A percentile compares a stretch with the other conserved stretches of the same genome.
phyloP scores from a whole-genome alignment of 345 rosid species.

The Salix purpurea region DNA sequence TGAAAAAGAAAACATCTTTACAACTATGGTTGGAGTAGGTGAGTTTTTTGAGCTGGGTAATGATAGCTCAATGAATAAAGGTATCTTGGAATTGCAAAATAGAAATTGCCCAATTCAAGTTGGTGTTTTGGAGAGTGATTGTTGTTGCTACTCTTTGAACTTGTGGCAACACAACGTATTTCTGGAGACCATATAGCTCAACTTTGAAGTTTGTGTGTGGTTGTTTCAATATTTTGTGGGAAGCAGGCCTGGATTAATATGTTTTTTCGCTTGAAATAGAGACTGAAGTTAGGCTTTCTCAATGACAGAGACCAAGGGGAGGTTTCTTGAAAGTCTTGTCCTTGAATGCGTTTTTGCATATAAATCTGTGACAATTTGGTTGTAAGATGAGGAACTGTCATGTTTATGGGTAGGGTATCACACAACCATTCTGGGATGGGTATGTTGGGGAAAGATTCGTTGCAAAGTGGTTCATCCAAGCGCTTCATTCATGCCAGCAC shows the following conservation, averaged over 20 bases:
- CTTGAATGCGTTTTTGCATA: too few species aligned
- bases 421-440: background rate
- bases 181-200: too few species aligned
- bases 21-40: background rate
- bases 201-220: background rate
- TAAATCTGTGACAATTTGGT: too few species aligned
- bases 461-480: background rate
- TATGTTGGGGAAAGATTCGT: background rate
- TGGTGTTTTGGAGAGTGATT: background rate
- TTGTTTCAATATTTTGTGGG: too few species aligned
- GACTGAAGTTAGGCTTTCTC: background rate
- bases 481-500: background rate
- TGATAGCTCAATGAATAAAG: background rate
- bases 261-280: too few species aligned
- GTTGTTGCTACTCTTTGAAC: background rate
- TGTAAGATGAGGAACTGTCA: too few species aligned
- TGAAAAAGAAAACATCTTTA: too few species aligned
- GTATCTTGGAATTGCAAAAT: background rate
- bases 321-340: too few species aligned
- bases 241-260: too few species aligned
- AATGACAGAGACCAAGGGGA: background rate
- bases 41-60: background rate
- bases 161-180: background rate
- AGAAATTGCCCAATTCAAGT: background rate
- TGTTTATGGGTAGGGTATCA: too few species aligned